These are phyloP conservation scores for Loxodes magnus DNA, from an alignment of 73 alveolate genomes.

Conservation along the genomic window DNA sequence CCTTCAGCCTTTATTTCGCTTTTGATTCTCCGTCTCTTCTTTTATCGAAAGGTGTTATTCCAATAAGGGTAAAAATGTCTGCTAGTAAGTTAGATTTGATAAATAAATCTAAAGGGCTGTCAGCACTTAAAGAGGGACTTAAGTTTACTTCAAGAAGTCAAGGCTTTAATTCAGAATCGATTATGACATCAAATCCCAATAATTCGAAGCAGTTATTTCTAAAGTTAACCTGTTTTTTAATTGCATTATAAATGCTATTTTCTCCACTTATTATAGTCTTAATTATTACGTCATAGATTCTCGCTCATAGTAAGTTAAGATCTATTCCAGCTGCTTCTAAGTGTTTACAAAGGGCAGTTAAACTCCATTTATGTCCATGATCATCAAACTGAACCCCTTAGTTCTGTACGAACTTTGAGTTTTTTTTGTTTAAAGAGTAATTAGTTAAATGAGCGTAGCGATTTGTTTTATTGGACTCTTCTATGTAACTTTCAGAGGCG, in stretches of 20 bases:
- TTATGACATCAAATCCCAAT: constrained; percentile 61
- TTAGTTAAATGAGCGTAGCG: constrained; percentile 63
- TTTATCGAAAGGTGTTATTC: constrained; percentile 40
- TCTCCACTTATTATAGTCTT: constrained; percentile 47
- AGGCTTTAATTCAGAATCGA: constrained; percentile 64
- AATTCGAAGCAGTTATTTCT: constrained; percentile 65
- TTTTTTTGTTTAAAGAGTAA: constrained; percentile 56
- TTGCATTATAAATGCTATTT: constrained; percentile 41
- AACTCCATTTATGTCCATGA: constrained; percentile 66
- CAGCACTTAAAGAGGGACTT: constrained; percentile 64
- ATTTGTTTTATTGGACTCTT: constrained; percentile 45
- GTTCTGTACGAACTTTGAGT: constrained; percentile 54
- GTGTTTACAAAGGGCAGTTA: constrained; percentile 54
- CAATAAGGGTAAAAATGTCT: constrained; percentile 67
- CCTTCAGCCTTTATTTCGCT: constrained; percentile 22
- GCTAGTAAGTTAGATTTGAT: constrained; percentile 62
- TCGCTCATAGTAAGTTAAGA: constrained; percentile 49
- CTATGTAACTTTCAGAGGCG: constrained; percentile 57
- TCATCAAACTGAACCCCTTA: constrained; percentile 47
- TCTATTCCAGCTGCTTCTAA: constrained; percentile 61
- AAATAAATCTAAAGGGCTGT: constrained; percentile 69
- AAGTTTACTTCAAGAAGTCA: constrained; percentile 75
- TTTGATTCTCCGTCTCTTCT: constrained; percentile 29
- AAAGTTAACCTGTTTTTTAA: constrained; percentile 46
- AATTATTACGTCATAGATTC: constrained; percentile 59